Conservation (phyloP, 176 grass and related monocot species). For the Oryza officinalis region DNA sequence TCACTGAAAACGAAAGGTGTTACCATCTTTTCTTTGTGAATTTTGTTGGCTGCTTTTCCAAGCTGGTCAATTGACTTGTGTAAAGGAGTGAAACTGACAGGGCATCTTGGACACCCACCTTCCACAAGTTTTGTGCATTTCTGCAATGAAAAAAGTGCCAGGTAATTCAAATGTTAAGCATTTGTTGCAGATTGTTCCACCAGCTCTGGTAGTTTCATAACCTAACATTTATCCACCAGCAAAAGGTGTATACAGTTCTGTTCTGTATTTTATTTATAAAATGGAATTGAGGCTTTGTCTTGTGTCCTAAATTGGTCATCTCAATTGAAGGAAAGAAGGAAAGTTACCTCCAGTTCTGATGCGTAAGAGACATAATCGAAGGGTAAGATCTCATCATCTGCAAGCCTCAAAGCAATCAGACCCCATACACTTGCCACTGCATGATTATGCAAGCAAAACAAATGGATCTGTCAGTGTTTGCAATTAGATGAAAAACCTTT, state of each 20-base stretch:
- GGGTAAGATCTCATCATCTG: conserved; percentile 84
- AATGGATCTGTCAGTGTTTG: background rate
- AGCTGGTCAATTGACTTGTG: conserved; percentile 71
- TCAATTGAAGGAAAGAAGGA: background rate
- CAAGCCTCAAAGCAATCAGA: conserved; percentile 85
- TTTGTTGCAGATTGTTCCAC: background rate
- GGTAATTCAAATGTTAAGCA: conserved; percentile 4
- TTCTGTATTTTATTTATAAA: background rate
- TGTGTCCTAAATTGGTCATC: background rate
- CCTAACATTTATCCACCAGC: background rate
- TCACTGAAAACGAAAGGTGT: background rate
- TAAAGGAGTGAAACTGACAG: conserved; percentile 69
- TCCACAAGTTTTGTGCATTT: conserved; percentile 43
- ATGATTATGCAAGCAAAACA: conserved; percentile 9
- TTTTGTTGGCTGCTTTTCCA: conserved; percentile 54
- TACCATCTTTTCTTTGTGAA: conserved; percentile 64
- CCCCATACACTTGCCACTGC: conserved; percentile 86
- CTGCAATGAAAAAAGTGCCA: conserved; percentile 34
- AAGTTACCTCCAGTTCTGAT: conserved; percentile 49
- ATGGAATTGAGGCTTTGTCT: background rate
- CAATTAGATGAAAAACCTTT: background rate
- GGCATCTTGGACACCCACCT: conserved; percentile 46
- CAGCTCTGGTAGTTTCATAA: background rate
- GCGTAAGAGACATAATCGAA: conserved; percentile 74
- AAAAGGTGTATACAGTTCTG: background rate